Evolutionary conservation across 768 basidiomycete species (phyloP), one percentile per base, ranked within the genome.

Genomic region (Tylopilus rubrobrunneus): DNA sequence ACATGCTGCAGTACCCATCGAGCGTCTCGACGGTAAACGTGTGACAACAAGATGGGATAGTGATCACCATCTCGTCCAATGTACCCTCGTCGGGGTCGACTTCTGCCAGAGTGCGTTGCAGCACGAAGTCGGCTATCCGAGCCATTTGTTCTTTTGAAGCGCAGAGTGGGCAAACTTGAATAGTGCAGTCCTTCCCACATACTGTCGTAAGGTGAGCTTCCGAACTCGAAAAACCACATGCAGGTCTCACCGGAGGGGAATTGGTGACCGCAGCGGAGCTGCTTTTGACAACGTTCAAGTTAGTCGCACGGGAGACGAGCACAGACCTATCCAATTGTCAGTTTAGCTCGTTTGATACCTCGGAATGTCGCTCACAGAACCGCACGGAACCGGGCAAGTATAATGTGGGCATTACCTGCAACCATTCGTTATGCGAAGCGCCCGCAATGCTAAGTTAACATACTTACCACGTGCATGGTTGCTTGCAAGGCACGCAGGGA

Each of bases 21-120:
- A 89, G 73, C 0, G 84, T 85, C 63, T 86, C 86, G 15, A 86
- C 78, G 0, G 87, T 88, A 64, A 89, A 87, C 2, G 78, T 67
- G 64, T 89, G 87, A 0, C 76, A 57, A 62, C 87, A 89, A 17
- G 69, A 69, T 0, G 81, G 80, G 40, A 87, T 73, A 1, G 85
- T 84, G 60, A 88, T 83, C 48, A 83, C 60, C 11, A 81, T 64
- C 36, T 82, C 78, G 54, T 82, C 79, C 29, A 80, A 45, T 3
- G 70, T 66, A 5, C 63, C 71, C 14, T 57, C 46, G 17, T 76
- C 70, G 7, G 70, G 67, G 4, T 76, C 66, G 29, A 87, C 62
- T 0, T 86, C 84, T 3, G 56, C 67, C 6, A 88, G 66, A 1
- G 75, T 74, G 14, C 76, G 74, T 25, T 76, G 71, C 68, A 84